phyloP scores from a whole-genome alignment of 352 stramenopile species.

The Phytophthora citrophthora region DNA sequence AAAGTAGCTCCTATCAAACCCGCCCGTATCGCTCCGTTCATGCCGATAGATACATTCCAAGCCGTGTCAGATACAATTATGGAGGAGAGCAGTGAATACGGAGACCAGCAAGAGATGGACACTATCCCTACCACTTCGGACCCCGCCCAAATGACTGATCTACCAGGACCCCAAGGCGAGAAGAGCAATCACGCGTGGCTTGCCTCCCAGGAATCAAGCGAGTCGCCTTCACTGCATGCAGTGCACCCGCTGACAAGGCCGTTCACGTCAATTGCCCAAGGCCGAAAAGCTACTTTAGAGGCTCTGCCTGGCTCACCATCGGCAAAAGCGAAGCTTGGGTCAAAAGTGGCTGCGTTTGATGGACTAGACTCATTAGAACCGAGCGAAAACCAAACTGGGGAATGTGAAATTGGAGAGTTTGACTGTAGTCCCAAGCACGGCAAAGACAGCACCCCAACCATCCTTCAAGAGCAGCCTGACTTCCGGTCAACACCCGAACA shows the following conservation, averaged over 20 bases:
- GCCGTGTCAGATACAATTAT: constrained; percentile 18
- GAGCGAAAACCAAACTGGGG: constrained; percentile 1
- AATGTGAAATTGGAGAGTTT: neutral
- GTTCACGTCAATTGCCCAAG: constrained; percentile 26
- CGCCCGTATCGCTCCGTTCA: constrained; percentile 24
- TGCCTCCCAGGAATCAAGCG: constrained; percentile 7
- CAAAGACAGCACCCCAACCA: constrained; percentile 1
- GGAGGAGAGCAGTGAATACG: constrained; percentile 24
- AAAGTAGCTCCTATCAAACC: constrained; percentile 20
- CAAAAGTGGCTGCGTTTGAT: constrained; percentile 21
- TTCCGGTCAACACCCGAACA: constrained; percentile 7
- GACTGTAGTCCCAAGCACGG: neutral
- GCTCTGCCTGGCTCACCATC: constrained; percentile 29
- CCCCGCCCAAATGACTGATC: neutral
- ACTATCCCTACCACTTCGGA: neutral
- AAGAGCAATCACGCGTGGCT: constrained; percentile 33
- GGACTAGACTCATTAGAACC: constrained; percentile 14
- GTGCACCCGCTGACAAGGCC: constrained; percentile 31
- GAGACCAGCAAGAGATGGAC: constrained; percentile 7
- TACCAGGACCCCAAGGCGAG: constrained; percentile 7
- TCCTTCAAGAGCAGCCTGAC: constrained; percentile 1
- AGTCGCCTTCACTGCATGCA: constrained; percentile 25
- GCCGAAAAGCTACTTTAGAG: constrained; percentile 36
- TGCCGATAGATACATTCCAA: constrained; percentile 20
- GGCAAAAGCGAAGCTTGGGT: constrained; percentile 11